These are phyloP conservation scores for Nicotiana attenuata DNA, from an alignment of 257 asterid species.

Conservation along the genomic window DNA sequence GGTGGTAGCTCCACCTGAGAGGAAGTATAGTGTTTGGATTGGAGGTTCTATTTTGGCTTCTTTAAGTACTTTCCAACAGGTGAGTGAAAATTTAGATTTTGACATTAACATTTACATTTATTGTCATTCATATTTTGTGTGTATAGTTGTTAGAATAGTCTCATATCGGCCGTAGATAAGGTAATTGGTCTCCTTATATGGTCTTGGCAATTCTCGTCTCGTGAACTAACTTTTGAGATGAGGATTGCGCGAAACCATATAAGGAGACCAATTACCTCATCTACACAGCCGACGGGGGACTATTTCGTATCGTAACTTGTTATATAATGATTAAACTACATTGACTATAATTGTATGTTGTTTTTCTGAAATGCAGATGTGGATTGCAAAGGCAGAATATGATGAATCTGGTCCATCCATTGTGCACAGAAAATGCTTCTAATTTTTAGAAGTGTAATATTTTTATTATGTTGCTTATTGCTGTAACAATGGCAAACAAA, in stretches of 20 bases:
- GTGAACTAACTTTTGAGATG: no score
- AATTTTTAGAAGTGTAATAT: neutral
- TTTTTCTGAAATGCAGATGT: conserved; percentile 16
- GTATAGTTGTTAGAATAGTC: neutral
- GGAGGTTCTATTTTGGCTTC: conserved; percentile 23
- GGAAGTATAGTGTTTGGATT: conserved; percentile 24
- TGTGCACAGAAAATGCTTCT: conserved; percentile 36
- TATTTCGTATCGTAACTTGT: no score
- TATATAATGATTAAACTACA: no score
- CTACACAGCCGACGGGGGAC: no score
- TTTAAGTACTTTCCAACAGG: conserved; percentile 11
- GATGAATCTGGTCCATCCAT: conserved; percentile 33
- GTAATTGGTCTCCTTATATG: no score
- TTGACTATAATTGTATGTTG: neutral
- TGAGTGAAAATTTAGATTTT: neutral
- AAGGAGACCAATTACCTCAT: no score
- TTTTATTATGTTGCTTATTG: neutral
- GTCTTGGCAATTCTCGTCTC: no score
- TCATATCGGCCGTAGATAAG: no score
- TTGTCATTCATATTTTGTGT: neutral
- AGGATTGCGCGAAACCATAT: no score
- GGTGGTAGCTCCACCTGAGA: conserved; percentile 21
- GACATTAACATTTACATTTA: neutral
- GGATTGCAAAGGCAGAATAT: conserved; percentile 28
- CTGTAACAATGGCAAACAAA: neutral